These are phyloP conservation scores for Phylloporus sp. DNA, from an alignment of 768 basidiomycete species.

Conservation along the genomic window DNA sequence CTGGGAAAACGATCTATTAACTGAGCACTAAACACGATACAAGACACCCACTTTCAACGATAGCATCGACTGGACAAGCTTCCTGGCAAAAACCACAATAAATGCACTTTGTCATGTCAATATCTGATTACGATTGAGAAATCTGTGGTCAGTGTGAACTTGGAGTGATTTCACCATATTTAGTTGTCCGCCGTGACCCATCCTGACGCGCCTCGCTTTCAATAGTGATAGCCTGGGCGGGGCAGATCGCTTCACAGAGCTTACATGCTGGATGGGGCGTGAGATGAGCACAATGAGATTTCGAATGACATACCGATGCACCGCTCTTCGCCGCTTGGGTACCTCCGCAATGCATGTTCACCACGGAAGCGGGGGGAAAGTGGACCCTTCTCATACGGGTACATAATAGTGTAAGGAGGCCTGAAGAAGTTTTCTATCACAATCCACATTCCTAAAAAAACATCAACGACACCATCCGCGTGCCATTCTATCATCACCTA, in stretches of 20 bases:
- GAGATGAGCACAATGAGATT: constrained; percentile 1
- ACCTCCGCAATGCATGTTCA: constrained; percentile 93
- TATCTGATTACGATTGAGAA: constrained; percentile 48
- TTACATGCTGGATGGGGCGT: constrained; percentile 71
- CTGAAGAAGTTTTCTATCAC: constrained; percentile 89
- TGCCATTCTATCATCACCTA: constrained; percentile 33
- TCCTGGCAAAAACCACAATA: constrained; percentile 99
- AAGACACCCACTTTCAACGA: constrained; percentile 84
- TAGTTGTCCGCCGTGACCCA: constrained; percentile 93
- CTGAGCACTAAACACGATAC: constrained; percentile 6
- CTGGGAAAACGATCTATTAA: constrained; percentile 36
- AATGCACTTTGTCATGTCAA: constrained; percentile 99
- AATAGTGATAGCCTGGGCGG: constrained; percentile 98
- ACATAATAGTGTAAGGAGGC: constrained; percentile 97
- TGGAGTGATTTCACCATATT: constrained; percentile 65
- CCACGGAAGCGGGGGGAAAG: constrained; percentile 97
- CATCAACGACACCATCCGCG: constrained; percentile 7
- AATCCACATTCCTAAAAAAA: constrained; percentile 87
- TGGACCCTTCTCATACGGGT: constrained; percentile 97
- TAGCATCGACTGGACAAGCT: constrained; percentile 98
- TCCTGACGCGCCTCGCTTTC: constrained; percentile 96
- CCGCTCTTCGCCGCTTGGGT: constrained; percentile 96
- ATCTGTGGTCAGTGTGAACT: neutral
- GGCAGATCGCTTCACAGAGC: constrained; percentile 98
- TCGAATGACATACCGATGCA: constrained; percentile 77